Evolutionary conservation across 768 basidiomycete species (phyloP).

Genomic region (Boletus rufocinnamomeus): DNA sequence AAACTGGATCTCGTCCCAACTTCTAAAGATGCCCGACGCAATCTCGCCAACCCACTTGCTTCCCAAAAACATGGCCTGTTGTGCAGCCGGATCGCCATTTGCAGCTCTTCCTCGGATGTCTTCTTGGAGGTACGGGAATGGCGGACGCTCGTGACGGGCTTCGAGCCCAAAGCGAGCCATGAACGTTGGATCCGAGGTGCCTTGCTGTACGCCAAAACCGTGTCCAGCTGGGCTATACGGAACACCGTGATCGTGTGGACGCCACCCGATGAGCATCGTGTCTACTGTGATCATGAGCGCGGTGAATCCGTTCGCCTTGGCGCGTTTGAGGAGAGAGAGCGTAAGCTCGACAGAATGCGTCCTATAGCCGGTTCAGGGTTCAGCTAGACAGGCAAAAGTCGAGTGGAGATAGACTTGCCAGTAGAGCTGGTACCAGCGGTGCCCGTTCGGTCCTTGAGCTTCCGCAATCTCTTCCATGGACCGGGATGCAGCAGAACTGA

Average conservation of each 20-base stretch:
- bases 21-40: slow-evolving; percentile 42
- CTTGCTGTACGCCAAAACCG: slow-evolving; percentile 43
- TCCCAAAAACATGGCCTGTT: slow-evolving; percentile 35
- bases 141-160: slow-evolving; percentile 30
- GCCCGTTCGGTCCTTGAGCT: slow-evolving; percentile 43
- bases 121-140: slow-evolving; percentile 40
- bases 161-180: slow-evolving; percentile 39
- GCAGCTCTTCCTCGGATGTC: slow-evolving; percentile 27
- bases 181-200: slow-evolving; percentile 49
- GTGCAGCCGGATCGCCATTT: slow-evolving; percentile 36
- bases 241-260: slow-evolving; percentile 43
- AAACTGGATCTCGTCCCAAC: slow-evolving; percentile 49
- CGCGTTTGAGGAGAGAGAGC: slow-evolving; percentile 44
- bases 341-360: slow-evolving; percentile 41
- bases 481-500: slow-evolving; percentile 38
- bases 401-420: slow-evolving; percentile 29
- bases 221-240: slow-evolving; percentile 41
- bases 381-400: background rate
- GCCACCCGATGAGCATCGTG: slow-evolving; percentile 45
- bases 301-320: slow-evolving; percentile 43
- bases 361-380: slow-evolving; percentile 26
- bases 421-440: slow-evolving; percentile 54
- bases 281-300: slow-evolving; percentile 50
- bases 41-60: slow-evolving; percentile 40
- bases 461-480: slow-evolving; percentile 52